A percentile compares a stretch with the other conserved stretches of the same genome.
Evolutionary conservation across 192 early-diverging fungal genomes (phyloP).

Genomic region (Mortierella claussenii): DNA sequence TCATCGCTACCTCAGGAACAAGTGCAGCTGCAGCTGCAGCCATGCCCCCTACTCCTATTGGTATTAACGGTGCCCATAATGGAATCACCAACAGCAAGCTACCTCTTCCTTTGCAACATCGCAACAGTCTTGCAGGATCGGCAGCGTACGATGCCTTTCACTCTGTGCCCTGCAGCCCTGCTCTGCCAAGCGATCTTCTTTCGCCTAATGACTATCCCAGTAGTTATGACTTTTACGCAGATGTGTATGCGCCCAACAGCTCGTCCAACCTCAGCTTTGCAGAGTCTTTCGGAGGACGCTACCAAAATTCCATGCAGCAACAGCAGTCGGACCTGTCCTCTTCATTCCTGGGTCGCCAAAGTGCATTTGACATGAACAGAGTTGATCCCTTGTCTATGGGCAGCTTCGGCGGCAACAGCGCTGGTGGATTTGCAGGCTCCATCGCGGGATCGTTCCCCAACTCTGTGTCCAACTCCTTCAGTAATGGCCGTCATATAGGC

Average conservation of each 20-base stretch:
- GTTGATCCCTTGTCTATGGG: constrained; percentile 49
- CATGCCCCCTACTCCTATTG: constrained; percentile 43
- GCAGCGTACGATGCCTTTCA: constrained; percentile 57
- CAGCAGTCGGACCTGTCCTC: constrained; percentile 39
- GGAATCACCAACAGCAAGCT: constrained; percentile 22
- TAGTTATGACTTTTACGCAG: constrained; percentile 61
- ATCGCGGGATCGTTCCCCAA: constrained; percentile 47
- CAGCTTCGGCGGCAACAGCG: constrained; percentile 32
- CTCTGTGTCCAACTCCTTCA: constrained; percentile 43
- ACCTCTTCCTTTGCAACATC: constrained; percentile 35
- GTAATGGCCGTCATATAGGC: constrained; percentile 23
- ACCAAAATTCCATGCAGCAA: constrained; percentile 41
- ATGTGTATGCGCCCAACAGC: constrained; percentile 55
- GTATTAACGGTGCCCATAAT: constrained; percentile 14
- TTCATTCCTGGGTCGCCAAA: constrained; percentile 40
- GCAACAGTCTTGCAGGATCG: constrained; percentile 45
- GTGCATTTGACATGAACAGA: constrained; percentile 32
- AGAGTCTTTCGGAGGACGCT: constrained; percentile 50
- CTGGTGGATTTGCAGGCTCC: constrained; percentile 33
- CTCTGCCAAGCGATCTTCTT: constrained; percentile 65
- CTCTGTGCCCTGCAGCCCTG: constrained; percentile 54
- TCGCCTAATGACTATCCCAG: constrained; percentile 63
- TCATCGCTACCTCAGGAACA: constrained; percentile 12
- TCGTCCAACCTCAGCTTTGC: constrained; percentile 53
- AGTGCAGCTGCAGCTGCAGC: not conserved